Conservation (phyloP, 177 flowering plant genomes). For the Tripterygium wilfordii region DNA sequence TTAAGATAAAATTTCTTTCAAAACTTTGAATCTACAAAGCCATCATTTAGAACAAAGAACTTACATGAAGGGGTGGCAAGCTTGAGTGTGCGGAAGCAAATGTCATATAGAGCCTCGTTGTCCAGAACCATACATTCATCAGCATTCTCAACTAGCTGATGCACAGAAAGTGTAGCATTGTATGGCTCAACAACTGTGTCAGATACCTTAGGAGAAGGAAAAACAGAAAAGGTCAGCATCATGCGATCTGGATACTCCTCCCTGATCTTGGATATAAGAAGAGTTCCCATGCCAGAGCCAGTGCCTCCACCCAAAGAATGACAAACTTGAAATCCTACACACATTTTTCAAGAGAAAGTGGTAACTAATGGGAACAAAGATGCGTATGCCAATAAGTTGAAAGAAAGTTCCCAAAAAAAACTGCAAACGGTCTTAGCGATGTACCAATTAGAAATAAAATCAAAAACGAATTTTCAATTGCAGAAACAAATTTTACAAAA, state of each 20-base stretch:
- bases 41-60: not conserved
- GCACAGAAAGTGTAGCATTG: conserved; percentile 35
- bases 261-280: conserved; percentile 27
- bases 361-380: not conserved
- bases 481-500: no score
- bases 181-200: conserved; percentile 31
- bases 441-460: no score
- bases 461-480: no score
- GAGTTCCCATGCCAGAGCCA: conserved; percentile 31
- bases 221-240: conserved; percentile 32
- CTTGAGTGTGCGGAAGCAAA: conserved; percentile 35
- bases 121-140: conserved; percentile 31
- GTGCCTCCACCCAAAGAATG: conserved; percentile 28
- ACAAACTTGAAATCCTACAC: conserved; percentile 27
- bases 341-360: no score
- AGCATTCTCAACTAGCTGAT: conserved; percentile 31
- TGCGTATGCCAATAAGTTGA: no score
- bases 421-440: not conserved
- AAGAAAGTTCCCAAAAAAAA: no score
- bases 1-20: no score
- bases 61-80: conserved; percentile 27
- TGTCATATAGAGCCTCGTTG: conserved; percentile 46
- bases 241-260: conserved; percentile 30
- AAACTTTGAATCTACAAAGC: not conserved
- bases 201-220: conserved; percentile 31